Evolutionary conservation across 805 yeast genomes (phyloP).

Genomic region (Candida boidinii): DNA sequence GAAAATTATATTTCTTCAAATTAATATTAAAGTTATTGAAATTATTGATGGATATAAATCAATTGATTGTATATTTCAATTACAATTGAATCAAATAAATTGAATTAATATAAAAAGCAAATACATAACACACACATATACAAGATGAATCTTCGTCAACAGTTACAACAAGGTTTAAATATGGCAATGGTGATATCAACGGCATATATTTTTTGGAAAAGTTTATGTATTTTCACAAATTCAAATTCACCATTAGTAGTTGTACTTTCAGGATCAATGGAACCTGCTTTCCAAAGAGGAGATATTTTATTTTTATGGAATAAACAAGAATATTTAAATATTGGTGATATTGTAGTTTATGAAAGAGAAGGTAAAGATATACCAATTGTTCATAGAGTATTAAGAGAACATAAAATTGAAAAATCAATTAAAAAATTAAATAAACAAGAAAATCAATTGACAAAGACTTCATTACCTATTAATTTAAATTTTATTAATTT

Average conservation of each 20-base stretch:
- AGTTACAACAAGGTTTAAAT: slow-evolving; percentile 41
- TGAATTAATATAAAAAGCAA: neutral
- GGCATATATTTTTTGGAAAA: slow-evolving; percentile 89
- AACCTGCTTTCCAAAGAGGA: slow-evolving; percentile 98
- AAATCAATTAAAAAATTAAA: slow-evolving; percentile 13
- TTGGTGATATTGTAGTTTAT: slow-evolving; percentile 93
- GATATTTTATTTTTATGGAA: slow-evolving; percentile 91
- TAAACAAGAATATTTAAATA: slow-evolving; percentile 53
- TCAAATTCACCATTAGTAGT: slow-evolving; percentile 93
- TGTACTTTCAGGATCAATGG: slow-evolving; percentile 97
- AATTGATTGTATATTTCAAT: too few relatives aligned
- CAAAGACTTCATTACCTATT: too few relatives aligned
- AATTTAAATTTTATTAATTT: too few relatives aligned
- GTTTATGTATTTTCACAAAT: slow-evolving; percentile 64
- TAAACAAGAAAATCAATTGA: slow-evolving; percentile 8
- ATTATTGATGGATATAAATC: too few relatives aligned
- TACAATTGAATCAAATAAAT: too few relatives aligned
- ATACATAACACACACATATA: neutral
- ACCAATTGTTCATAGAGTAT: slow-evolving; percentile 95
- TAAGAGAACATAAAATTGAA: slow-evolving; percentile 64
- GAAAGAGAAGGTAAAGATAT: slow-evolving; percentile 70
- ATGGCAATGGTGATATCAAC: slow-evolving; percentile 76
- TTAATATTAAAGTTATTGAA: too few relatives aligned
- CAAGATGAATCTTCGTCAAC: slow-evolving; percentile 21
- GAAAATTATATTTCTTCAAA: too few relatives aligned